These are phyloP conservation scores for Backusella australiensis DNA, from an alignment of 192 early-diverging fungal genomes.

Conservation along the genomic window DNA sequence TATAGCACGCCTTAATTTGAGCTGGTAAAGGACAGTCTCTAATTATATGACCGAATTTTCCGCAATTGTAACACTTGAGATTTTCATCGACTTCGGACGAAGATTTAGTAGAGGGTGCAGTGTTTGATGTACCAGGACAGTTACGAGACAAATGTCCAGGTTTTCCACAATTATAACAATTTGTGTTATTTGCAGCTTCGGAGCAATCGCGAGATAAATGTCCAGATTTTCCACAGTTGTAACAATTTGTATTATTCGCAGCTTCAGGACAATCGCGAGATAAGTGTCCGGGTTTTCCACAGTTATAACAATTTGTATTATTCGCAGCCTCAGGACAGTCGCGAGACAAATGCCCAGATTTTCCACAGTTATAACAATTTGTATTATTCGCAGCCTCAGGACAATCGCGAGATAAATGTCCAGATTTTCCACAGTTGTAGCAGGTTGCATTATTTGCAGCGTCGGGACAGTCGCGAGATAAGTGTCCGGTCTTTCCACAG, in stretches of 20 bases:
- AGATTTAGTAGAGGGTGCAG: not conserved
- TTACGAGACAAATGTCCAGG: conserved; percentile 33
- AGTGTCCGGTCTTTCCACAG: conserved; percentile 25
- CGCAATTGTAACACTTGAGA: conserved; percentile 38
- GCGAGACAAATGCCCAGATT: conserved; percentile 27
- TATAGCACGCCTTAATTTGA: conserved; percentile 44
- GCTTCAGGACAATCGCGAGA: conserved; percentile 24
- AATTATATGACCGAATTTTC: conserved; percentile 28
- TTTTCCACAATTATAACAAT: conserved; percentile 31
- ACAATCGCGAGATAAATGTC: conserved; percentile 41
- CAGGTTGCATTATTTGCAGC: conserved; percentile 15
- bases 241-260: conserved; percentile 12
- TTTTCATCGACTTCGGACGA: not conserved
- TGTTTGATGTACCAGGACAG: conserved; percentile 2
- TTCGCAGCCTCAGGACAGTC: conserved; percentile 25
- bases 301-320: conserved; percentile 33
- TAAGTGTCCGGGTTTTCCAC: conserved; percentile 24
- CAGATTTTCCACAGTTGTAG: conserved; percentile 24
- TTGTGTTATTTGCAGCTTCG: conserved; percentile 3
- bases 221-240: conserved; percentile 25
- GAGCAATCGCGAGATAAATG: conserved; percentile 32
- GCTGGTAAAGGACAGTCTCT: conserved; percentile 22
- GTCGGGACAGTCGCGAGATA: conserved; percentile 27
- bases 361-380: conserved; percentile 32
- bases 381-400: conserved; percentile 27